Evolutionary conservation across 805 yeast species (phyloP).

Genomic region (Hanseniaspora meyeri): DNA sequence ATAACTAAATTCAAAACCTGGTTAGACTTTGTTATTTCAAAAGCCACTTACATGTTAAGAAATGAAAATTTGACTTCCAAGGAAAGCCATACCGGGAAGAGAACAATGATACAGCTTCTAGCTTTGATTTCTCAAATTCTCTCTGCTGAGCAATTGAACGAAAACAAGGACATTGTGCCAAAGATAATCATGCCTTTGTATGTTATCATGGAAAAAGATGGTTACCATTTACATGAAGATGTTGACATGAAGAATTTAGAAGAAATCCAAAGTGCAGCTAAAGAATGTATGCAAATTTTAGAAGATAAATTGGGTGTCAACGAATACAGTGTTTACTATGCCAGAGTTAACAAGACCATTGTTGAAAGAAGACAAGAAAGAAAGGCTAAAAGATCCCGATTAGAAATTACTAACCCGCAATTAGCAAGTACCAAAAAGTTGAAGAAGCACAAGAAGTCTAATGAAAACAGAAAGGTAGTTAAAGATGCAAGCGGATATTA

Average conservation of each 20-base stretch:
- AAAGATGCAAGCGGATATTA: conserved; percentile 70
- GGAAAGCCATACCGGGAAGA: conserved; percentile 48
- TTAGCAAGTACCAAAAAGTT: conserved; percentile 65
- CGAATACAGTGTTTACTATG: conserved; percentile 47
- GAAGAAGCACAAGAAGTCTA: conserved; percentile 58
- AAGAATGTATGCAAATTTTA: conserved; percentile 56
- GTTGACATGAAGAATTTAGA: conserved; percentile 32
- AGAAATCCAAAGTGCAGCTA: conserved; percentile 41
- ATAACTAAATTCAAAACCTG: conserved; percentile 19
- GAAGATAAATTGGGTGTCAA: conserved; percentile 61
- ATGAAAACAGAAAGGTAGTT: conserved; percentile 64
- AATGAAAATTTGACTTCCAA: conserved; percentile 44
- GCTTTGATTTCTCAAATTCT: conserved; percentile 52
- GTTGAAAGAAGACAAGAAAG: conserved; percentile 59
- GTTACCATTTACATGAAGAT: conserved; percentile 12
- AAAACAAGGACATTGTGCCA: conserved; percentile 17
- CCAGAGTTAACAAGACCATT: conserved; percentile 52
- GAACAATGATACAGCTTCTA: conserved; percentile 52
- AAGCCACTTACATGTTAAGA: conserved; percentile 51
- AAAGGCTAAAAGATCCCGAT: conserved; percentile 57
- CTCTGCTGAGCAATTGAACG: conserved; percentile 33
- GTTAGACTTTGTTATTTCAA: conserved; percentile 36
- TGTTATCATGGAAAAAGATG: conserved; percentile 34
- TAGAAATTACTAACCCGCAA: conserved; percentile 70
- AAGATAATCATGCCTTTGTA: conserved; percentile 44